Evolutionary conservation across 148 eudicot genomes (phyloP).

Genomic region (Spergularia bocconei): DNA sequence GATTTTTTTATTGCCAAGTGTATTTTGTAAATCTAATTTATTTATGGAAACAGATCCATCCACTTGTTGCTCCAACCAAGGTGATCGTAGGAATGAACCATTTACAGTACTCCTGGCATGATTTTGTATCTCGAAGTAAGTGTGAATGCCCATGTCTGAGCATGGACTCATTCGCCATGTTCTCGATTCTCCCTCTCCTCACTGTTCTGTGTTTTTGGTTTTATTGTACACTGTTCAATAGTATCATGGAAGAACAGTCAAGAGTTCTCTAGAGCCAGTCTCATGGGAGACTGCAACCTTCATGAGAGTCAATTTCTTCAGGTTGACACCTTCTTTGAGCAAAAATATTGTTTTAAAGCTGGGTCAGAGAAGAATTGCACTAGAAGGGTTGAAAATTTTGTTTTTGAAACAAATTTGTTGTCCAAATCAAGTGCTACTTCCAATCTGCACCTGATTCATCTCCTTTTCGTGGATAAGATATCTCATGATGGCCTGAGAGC

Average conservation of each 20-base stretch:
- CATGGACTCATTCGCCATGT: neutral
- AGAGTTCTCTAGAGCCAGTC: neutral
- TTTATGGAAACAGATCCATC: conserved; percentile 53
- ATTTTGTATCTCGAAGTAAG: conserved; percentile 86
- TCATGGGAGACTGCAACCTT: conserved; percentile 4
- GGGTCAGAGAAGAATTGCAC: too few relatives aligned
- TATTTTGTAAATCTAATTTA: neutral
- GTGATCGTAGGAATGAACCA: conserved; percentile 42
- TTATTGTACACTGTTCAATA: neutral
- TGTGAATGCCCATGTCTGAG: conserved; percentile 3
- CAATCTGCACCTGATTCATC: too few relatives aligned
- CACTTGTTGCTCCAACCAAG: conserved; percentile 76
- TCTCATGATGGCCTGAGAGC: too few relatives aligned
- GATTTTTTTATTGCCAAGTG: neutral
- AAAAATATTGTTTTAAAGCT: too few relatives aligned
- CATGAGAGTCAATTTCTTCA: too few relatives aligned
- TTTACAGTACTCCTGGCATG: conserved; percentile 84
- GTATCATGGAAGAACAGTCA: neutral
- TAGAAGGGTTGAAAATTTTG: too few relatives aligned
- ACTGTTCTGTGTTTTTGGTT: neutral
- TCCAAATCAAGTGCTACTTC: too few relatives aligned
- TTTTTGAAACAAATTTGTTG: too few relatives aligned
- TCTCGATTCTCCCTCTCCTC: neutral
- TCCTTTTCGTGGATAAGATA: too few relatives aligned
- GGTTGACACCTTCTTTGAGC: too few relatives aligned